Percentiles rank a stretch among this genome's conserved stretches.
Evolutionary conservation across 805 yeast genomes (phyloP).

Genomic region (Hemisphaericaspora nanyangensis): DNA sequence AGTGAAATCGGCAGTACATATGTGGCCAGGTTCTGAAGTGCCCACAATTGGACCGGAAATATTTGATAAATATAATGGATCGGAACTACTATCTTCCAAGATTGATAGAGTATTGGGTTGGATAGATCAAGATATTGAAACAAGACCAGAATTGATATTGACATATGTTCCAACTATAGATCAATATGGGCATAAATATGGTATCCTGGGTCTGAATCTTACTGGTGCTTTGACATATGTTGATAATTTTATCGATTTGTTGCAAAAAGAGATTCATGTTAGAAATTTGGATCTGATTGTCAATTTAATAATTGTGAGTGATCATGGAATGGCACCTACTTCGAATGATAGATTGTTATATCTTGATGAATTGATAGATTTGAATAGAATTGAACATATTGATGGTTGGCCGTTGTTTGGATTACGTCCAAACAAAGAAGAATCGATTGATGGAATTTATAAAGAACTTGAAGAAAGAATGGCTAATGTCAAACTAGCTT

Average conservation of each 20-base stretch:
- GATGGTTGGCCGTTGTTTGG: slow-evolving; percentile 91
- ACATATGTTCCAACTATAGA: slow-evolving; percentile 81
- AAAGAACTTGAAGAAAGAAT: slow-evolving; percentile 32
- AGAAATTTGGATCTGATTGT: slow-evolving; percentile 64
- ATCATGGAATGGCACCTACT: slow-evolving; percentile 93
- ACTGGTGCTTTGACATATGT: slow-evolving; percentile 55
- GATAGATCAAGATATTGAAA: slow-evolving; percentile 51
- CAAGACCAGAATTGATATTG: slow-evolving; percentile 73
- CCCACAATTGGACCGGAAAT: slow-evolving; percentile 47
- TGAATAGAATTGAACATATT: slow-evolving; percentile 50
- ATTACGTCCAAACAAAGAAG: slow-evolving; percentile 50
- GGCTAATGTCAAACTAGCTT: slow-evolving; percentile 11
- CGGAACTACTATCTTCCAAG: slow-evolving; percentile 58
- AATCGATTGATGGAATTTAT: slow-evolving; percentile 42
- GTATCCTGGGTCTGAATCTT: slow-evolving; percentile 60
- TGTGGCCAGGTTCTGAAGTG: slow-evolving; percentile 96
- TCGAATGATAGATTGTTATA: slow-evolving; percentile 63
- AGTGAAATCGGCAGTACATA: slow-evolving; percentile 71
- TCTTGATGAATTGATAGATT: slow-evolving; percentile 67
- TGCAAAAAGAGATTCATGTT: slow-evolving; percentile 44
- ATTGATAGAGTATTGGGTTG: slow-evolving; percentile 56
- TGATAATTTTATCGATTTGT: slow-evolving; percentile 55
- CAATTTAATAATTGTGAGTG: slow-evolving; percentile 77
- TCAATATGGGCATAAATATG: slow-evolving; percentile 69
- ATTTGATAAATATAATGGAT: slow-evolving; percentile 61